phyloP scores from a whole-genome alignment of 352 stramenopile genomes.

The Globisporangium iwayamae region DNA sequence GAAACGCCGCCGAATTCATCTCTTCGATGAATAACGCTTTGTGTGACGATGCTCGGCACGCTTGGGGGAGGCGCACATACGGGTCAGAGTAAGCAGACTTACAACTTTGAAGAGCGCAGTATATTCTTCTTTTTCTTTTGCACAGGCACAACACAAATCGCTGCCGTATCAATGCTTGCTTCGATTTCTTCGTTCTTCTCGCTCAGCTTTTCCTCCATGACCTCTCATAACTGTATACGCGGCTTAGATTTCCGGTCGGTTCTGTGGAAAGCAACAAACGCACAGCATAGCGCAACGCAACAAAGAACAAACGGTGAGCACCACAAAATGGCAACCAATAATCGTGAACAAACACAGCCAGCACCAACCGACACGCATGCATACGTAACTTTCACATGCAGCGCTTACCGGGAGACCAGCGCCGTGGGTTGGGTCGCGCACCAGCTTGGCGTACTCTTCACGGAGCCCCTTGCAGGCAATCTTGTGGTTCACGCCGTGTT shows the following conservation, averaged over 20 bases:
- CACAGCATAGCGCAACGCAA: neutral
- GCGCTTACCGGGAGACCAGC: constrained; percentile 58
- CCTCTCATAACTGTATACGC: constrained; percentile 17
- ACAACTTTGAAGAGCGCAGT: constrained; percentile 17
- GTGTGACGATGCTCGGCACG: neutral
- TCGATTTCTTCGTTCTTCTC: neutral
- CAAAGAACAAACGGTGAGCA: constrained; percentile 4
- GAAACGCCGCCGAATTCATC: constrained; percentile 34
- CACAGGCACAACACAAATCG: constrained; percentile 14
- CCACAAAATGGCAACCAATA: neutral
- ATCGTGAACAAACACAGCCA: neutral
- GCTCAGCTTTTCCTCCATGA: neutral
- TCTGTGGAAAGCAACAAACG: constrained; percentile 3
- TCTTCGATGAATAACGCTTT: constrained; percentile 2
- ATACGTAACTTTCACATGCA: neutral
- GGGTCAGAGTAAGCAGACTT: constrained; percentile 15
- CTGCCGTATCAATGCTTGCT: constrained; percentile 5
- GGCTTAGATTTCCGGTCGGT: constrained; percentile 24
- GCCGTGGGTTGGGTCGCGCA: constrained; percentile 77
- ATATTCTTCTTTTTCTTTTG: constrained; percentile 16
- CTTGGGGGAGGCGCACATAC: constrained; percentile 9
- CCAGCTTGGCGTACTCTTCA: constrained; percentile 79
- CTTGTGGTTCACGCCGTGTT: constrained; percentile 88
- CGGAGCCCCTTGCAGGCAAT: constrained; percentile 79
- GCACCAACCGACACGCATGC: neutral